phyloP scores from a whole-genome alignment of 345 rosid genomes.

The Turritis glabra region DNA sequence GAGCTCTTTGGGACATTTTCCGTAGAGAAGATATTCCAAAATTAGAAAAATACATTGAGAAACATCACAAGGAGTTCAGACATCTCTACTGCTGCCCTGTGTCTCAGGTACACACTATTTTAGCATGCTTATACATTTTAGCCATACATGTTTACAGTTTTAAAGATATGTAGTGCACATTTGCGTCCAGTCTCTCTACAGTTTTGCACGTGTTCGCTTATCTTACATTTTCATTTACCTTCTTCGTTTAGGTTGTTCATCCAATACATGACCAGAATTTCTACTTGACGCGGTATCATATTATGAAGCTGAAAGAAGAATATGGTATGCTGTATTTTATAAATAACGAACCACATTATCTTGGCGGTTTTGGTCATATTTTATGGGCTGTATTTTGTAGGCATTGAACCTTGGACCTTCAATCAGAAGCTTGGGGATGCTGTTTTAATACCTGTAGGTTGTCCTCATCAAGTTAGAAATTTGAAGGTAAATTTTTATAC shows the following conservation, averaged over 20 bases:
- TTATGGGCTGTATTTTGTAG: constrained; percentile 15
- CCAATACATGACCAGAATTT: constrained; percentile 77
- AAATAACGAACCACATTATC: background rate
- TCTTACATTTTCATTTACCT: background rate
- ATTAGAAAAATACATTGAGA: constrained; percentile 59
- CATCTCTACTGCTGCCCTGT: constrained; percentile 59
- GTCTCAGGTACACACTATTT: constrained; percentile 45
- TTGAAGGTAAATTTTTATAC: constrained; percentile 26
- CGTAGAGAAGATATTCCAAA: constrained; percentile 70
- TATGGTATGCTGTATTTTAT: constrained; percentile 46
- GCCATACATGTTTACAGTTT: no score
- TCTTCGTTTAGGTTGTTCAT: constrained; percentile 54
- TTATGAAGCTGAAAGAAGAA: constrained; percentile 70
- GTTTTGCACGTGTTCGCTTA: background rate
- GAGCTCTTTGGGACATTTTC: constrained; percentile 83
- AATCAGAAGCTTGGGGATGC: constrained; percentile 43
- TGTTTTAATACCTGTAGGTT: constrained; percentile 39
- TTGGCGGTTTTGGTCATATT: background rate
- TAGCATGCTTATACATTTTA: background rate
- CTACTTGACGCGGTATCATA: constrained; percentile 60
- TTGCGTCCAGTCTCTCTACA: background rate
- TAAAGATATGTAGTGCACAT: background rate
- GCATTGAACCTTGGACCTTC: constrained; percentile 44
- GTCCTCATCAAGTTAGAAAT: constrained; percentile 45
- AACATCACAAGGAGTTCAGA: constrained; percentile 76